Base-by-base conservation (phyloP, 1,139 yeast genomes). In the Saccharomycopsis phalli region DNA sequence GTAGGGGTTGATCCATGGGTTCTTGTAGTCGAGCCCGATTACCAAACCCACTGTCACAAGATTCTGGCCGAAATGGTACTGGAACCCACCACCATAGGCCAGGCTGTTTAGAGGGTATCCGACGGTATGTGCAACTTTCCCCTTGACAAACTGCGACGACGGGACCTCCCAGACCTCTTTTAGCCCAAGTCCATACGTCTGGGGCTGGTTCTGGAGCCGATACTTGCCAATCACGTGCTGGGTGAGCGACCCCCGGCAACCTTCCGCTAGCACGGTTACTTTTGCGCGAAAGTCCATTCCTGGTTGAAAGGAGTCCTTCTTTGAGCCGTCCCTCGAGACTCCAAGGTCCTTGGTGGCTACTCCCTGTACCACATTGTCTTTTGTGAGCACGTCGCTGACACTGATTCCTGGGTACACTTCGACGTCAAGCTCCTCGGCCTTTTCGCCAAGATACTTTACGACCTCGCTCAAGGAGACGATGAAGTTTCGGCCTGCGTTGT, bases 81-180 rank as follows among this genome's bases (percentile, higher is more conserved):
- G 82, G 65, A 91, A 91, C 0, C 96, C 97, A 50, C 98, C 98
- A 34, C 98, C 98, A 54, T 91, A 91, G 4, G 79, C 79, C 38
- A 72, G 76, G 32, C 69, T 62, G 22, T 74, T 58, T 45, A 91
- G 64, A n/a, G 98, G 98, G 55, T 69, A 86, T 2, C 98, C 98
- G 69, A 91, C 64, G 1, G 93, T 68, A 57, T 91, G 98, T 1
- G 81, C 77, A n/a, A 84, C 91, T 48, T 65, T 75, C 0, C 98
- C 98, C 50, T 71, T 71, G 44, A 75, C 69, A 63, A 84, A 88
- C 48, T 83, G 82, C 41, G 77, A 84, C 10, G 91, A 87, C 29
- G 70, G 67, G n/a, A 91, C 95, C 59, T 88, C 91, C 98, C 98
- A 91, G 4, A 91, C 93, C 60, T 91, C 98, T 60, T 91, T 91